A percentile compares a stretch with the other conserved stretches of the same genome.
These are phyloP conservation scores for Gnetum montanum DNA, from an alignment of 75 land plant genomes.

Conservation along the genomic window DNA sequence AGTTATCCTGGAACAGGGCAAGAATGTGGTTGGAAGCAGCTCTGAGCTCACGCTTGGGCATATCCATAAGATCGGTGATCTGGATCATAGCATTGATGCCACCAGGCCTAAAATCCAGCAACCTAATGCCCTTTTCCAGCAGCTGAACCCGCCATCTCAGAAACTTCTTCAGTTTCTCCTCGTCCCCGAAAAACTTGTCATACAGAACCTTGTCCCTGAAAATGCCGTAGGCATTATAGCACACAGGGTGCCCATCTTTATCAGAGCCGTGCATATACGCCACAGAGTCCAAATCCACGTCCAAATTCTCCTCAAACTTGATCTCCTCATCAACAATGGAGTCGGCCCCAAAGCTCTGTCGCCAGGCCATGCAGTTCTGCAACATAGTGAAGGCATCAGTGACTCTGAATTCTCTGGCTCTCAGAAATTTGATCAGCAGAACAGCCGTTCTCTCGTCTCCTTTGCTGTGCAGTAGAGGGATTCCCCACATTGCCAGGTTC, in stretches of 20 bases:
- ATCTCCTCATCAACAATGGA: slow-evolving; percentile 61
- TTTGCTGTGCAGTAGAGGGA: slow-evolving; percentile 29
- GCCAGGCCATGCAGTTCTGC: slow-evolving; percentile 50
- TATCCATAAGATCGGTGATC: slow-evolving; percentile 83
- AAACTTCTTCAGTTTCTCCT: slow-evolving; percentile 56
- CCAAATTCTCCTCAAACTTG: slow-evolving; percentile 75
- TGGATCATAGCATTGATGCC: slow-evolving; percentile 78
- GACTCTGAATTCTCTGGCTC: slow-evolving; percentile 83
- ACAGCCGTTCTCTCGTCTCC: slow-evolving; percentile 66
- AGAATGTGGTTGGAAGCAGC: slow-evolving; percentile 59
- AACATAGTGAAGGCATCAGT: slow-evolving; percentile 58
- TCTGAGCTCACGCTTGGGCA: slow-evolving; percentile 71
- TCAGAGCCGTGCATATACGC: slow-evolving; percentile 73
- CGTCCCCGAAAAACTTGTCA: slow-evolving; percentile 76
- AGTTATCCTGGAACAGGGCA: slow-evolving; percentile 78
- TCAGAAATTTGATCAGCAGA: slow-evolving; percentile 71
- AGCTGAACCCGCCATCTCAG: slow-evolving; percentile 88
- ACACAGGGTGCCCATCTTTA: slow-evolving; percentile 79
- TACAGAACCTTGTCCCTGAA: slow-evolving; percentile 81
- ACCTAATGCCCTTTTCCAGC: slow-evolving; percentile 63
- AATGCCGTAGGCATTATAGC: slow-evolving; percentile 84
- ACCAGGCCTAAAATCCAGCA: slow-evolving; percentile 66
- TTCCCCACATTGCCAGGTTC: slow-evolving; percentile 60
- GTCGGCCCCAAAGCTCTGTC: slow-evolving; percentile 60
- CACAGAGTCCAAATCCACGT: slow-evolving; percentile 50